phyloP scores from a whole-genome alignment of 495 filamentous ascomycete genomes.

The Tricharina praecox region DNA sequence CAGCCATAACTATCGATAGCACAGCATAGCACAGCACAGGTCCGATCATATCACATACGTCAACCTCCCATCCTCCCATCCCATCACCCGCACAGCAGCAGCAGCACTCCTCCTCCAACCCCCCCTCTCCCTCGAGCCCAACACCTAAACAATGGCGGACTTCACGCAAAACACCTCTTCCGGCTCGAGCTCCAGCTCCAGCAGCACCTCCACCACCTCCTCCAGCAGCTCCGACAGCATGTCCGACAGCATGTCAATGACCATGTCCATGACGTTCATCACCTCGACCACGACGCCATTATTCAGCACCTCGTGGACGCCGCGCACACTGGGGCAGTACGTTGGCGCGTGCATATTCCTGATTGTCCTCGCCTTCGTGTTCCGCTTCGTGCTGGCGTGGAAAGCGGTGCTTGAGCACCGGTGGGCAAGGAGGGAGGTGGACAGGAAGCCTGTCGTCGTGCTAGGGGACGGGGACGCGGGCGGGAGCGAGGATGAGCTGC shows the following conservation, averaged over 20 bases:
- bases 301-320: slow-evolving; percentile 59
- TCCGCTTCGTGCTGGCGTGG: slow-evolving; percentile 50
- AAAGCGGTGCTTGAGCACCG: slow-evolving; percentile 40
- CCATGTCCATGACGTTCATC: slow-evolving; percentile 44
- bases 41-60: no score
- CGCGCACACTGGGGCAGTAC: slow-evolving; percentile 47
- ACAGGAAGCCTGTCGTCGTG: no score
- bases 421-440: slow-evolving; percentile 30
- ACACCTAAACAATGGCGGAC: slow-evolving; percentile 14
- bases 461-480: no score
- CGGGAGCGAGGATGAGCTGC: slow-evolving; percentile 39
- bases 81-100: neutral
- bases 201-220: slow-evolving; percentile 7
- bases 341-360: slow-evolving; percentile 38
- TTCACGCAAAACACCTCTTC: slow-evolving; percentile 10
- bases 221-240: neutral
- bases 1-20: no score
- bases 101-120: neutral
- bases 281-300: slow-evolving; percentile 50
- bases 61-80: no score
- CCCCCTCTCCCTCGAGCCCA: slow-evolving; percentile 1
- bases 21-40: no score
- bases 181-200: slow-evolving; percentile 5
- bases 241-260: slow-evolving; percentile 2
- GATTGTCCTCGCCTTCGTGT: slow-evolving; percentile 34